Evolutionary conservation across 495 filamentous ascomycete genomes (phyloP).

Genomic region (Hypoxylon rickii): DNA sequence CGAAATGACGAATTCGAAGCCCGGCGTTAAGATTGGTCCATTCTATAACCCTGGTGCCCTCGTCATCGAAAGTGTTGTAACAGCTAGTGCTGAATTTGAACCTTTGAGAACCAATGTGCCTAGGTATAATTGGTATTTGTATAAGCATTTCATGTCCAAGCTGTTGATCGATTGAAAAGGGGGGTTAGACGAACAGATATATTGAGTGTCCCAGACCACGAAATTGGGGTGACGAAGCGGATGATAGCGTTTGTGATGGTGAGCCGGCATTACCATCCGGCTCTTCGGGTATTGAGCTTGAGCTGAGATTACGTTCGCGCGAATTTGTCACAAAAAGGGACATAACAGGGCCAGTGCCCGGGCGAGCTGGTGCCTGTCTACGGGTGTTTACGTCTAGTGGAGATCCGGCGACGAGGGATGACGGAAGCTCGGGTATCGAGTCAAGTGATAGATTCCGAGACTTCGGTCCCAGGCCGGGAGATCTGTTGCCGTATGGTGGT

Average conservation of each 20-base stretch:
- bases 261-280: neutral
- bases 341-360: constrained; percentile 14
- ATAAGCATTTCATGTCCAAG: too few relatives aligned
- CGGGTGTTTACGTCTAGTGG: neutral
- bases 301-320: neutral
- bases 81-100: constrained; percentile 8
- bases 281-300: neutral
- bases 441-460: constrained; percentile 17
- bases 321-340: constrained; percentile 1
- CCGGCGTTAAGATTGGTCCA: constrained; percentile 6
- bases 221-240: constrained; percentile 2
- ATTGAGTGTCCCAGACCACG: constrained; percentile 4
- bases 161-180: neutral
- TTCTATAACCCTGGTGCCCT: constrained; percentile 7
- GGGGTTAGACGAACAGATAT: constrained; percentile 9
- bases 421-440: constrained; percentile 33
- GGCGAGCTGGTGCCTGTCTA: neutral
- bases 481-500: constrained; percentile 4
- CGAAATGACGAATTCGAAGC: constrained; percentile 12
- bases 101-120: constrained; percentile 13
- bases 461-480: constrained; percentile 19
- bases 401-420: neutral
- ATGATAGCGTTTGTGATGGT: neutral
- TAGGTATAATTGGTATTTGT: too few relatives aligned
- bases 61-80: constrained; percentile 10